phyloP scores from a whole-genome alignment of 441 rosid species.

The Populus trichocarpa region DNA sequence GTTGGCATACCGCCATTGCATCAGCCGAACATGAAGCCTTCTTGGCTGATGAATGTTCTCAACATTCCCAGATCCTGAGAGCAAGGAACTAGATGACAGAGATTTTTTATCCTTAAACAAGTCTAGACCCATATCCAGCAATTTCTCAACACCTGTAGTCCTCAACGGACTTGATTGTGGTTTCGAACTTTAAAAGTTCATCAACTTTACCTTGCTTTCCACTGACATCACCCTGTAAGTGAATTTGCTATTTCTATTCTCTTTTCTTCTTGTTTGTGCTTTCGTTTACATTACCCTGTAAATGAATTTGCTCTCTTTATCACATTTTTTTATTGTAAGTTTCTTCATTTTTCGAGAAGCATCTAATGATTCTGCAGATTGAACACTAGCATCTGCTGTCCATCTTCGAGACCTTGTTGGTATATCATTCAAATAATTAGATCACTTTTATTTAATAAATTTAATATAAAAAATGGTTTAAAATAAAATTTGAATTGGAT shows the following conservation, averaged over 20 bases:
- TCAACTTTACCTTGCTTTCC: slow-evolving; percentile 43
- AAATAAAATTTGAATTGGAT: too few species aligned
- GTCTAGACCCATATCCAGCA: slow-evolving; percentile 59
- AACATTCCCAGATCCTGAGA: slow-evolving; percentile 21
- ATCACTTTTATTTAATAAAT: neutral
- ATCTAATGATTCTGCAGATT: slow-evolving; percentile 36
- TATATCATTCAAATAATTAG: slow-evolving; percentile 45
- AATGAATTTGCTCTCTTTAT: slow-evolving; percentile 61
- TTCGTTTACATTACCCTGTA: slow-evolving; percentile 21
- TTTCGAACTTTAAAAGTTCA: slow-evolving; percentile 55
- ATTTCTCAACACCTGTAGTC: slow-evolving; percentile 57
- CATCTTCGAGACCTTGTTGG: slow-evolving; percentile 26
- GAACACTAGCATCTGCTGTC: slow-evolving; percentile 31
- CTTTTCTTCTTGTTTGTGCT: too few species aligned
- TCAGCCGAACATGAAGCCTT: slow-evolving; percentile 46
- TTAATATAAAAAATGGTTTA: too few species aligned
- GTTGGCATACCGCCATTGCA: slow-evolving; percentile 71
- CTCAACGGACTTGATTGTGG: slow-evolving; percentile 57
- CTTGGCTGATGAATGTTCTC: slow-evolving; percentile 62
- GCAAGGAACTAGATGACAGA: slow-evolving; percentile 20
- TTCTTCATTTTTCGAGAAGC: slow-evolving; percentile 28
- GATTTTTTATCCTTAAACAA: slow-evolving; percentile 63
- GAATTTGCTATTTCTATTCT: too few species aligned
- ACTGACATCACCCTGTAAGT: slow-evolving; percentile 28
- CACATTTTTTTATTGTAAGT: slow-evolving; percentile 35